phyloP scores from a whole-genome alignment of 2,329 filamentous ascomycete species.

The Paradendryphiella salina region DNA sequence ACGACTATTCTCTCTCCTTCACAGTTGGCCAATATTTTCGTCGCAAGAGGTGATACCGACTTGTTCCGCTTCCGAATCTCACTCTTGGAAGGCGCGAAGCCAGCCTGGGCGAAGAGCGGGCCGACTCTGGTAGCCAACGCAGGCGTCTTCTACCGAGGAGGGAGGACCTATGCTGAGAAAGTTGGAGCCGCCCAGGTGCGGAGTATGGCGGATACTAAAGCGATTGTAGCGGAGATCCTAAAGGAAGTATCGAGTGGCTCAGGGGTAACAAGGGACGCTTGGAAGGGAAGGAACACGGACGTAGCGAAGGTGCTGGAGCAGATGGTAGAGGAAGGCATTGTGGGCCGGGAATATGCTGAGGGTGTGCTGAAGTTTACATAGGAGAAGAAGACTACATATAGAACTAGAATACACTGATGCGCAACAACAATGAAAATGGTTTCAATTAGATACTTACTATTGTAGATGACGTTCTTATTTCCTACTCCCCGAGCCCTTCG shows the following conservation, averaged over 20 bases:
- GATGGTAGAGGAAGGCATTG: slow-evolving; percentile 58
- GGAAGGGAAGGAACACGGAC: slow-evolving; percentile 48
- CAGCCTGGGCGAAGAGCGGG: slow-evolving; percentile 40
- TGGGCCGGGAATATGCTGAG: slow-evolving; percentile 39
- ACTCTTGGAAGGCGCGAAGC: slow-evolving; percentile 25
- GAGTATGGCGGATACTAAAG: slow-evolving; percentile 53
- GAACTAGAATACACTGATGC: no score
- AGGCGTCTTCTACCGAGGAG: slow-evolving; percentile 47
- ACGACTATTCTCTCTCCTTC: slow-evolving; percentile 25
- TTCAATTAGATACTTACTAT: no score
- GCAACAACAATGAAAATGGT: no score
- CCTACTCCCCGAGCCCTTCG: no score
- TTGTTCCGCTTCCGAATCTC: slow-evolving; percentile 42
- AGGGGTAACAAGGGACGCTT: slow-evolving; percentile 45
- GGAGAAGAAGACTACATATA: background rate
- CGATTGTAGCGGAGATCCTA: slow-evolving; percentile 54
- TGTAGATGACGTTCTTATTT: no score
- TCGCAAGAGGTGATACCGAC: slow-evolving; percentile 41
- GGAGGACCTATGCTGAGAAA: slow-evolving; percentile 38
- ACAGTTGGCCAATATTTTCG: slow-evolving; percentile 38
- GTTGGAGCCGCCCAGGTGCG: slow-evolving; percentile 45
- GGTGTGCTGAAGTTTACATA: slow-evolving; percentile 18
- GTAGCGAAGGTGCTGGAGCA: slow-evolving; percentile 53
- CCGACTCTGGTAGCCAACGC: slow-evolving; percentile 42
- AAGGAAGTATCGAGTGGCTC: slow-evolving; percentile 43